Evolutionary conservation across 371 early-diverging fungal genomes (phyloP).

Genomic region (Funneliformis caledonium): DNA sequence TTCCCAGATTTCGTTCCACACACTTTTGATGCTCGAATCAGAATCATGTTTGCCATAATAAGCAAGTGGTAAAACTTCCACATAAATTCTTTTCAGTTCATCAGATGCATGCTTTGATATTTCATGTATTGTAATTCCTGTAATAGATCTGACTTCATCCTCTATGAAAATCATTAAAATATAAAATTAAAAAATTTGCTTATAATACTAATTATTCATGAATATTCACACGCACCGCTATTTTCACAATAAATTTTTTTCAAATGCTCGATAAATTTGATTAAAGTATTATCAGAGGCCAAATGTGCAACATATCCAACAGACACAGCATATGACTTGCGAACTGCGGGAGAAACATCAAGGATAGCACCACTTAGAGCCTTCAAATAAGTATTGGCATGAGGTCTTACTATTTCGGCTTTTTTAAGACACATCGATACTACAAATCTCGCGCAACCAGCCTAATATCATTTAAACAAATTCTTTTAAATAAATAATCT

Average conservation of each 20-base stretch:
- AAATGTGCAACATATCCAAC: constrained; percentile 80
- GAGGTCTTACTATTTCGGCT: constrained; percentile 59
- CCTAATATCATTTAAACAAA: constrained; percentile 49
- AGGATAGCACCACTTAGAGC: constrained; percentile 75
- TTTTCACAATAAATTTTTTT: constrained; percentile 74
- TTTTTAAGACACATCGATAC: constrained; percentile 75
- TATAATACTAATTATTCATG: constrained; percentile 41
- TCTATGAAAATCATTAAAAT: constrained; percentile 52
- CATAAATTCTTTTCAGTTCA: constrained; percentile 60
- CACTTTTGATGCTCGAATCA: constrained; percentile 56
- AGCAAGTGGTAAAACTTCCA: constrained; percentile 74
- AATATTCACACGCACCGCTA: constrained; percentile 45
- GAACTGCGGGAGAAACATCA: constrained; percentile 79
- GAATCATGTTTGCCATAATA: constrained; percentile 79
- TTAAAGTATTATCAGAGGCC: constrained; percentile 61
- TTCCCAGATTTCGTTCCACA: constrained; percentile 87
- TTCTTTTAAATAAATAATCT: constrained; percentile 55
- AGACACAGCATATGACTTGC: constrained; percentile 85
- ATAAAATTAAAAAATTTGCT: neutral
- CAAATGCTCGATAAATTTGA: constrained; percentile 70
- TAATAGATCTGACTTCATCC: constrained; percentile 73
- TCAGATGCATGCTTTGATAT: constrained; percentile 79
- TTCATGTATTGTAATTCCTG: constrained; percentile 76
- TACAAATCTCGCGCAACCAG: constrained; percentile 87
- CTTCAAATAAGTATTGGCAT: constrained; percentile 73